Percentiles rank a stretch among this genome's conserved stretches.
These are phyloP conservation scores for Penstemon davidsonii DNA, from an alignment of 257 asterid genomes.

Conservation along the genomic window DNA sequence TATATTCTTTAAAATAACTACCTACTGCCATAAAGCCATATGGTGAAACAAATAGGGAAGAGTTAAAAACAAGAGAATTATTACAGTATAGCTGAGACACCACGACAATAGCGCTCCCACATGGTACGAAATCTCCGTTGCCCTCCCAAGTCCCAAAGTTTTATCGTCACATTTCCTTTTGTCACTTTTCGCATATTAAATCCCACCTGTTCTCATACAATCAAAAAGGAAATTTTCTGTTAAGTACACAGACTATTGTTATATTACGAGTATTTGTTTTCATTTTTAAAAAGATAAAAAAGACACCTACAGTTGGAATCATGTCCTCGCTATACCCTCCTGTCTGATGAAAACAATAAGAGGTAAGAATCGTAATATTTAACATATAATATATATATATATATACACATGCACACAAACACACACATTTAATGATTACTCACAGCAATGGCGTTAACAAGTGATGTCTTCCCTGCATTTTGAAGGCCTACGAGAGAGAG, in stretches of 20 bases:
- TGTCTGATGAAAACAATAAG: constrained; percentile 54
- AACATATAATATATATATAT: neutral
- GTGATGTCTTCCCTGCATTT: constrained; percentile 93
- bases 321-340: constrained; percentile 95
- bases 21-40: neutral
- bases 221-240: neutral
- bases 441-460: constrained; percentile 84
- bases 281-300: neutral
- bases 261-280: neutral
- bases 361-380: constrained; percentile 20
- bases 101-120: constrained; percentile 99
- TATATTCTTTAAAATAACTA: neutral
- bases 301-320: constrained; percentile 89
- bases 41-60: neutral
- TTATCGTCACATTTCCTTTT: constrained; percentile 90
- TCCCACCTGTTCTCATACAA: constrained; percentile 60
- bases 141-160: constrained; percentile 98
- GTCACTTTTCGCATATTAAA: constrained; percentile 99
- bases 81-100: constrained; percentile 92
- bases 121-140: constrained; percentile 86
- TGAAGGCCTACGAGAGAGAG: constrained; percentile 89
- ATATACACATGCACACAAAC: too few relatives aligned
- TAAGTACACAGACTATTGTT: constrained; percentile 13
- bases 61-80: constrained; percentile 33
- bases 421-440: constrained; percentile 31